Percentiles rank a stretch among this genome's conserved stretches.
These are phyloP conservation scores for Rhizopogon sp. DNA, from an alignment of 768 basidiomycete species.

Conservation along the genomic window DNA sequence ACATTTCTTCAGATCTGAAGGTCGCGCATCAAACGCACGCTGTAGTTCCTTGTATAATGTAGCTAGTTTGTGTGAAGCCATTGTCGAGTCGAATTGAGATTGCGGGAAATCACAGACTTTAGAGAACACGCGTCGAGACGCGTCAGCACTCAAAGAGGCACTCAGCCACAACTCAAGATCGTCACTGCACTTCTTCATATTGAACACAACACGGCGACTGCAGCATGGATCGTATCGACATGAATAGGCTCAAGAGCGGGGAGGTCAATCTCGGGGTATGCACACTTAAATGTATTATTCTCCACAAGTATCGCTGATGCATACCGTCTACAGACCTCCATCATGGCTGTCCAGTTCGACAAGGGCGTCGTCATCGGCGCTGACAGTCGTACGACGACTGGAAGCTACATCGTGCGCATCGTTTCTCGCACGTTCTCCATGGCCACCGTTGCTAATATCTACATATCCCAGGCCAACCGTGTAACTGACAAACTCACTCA, in stretches of 20 bases:
- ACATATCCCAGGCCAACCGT: slow-evolving; percentile 72
- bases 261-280: slow-evolving; percentile 96
- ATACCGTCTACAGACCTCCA: slow-evolving; percentile 69
- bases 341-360: slow-evolving; percentile 98
- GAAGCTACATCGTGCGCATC: slow-evolving; percentile 82
- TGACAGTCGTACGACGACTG: slow-evolving; percentile 95
- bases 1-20: slow-evolving; percentile 65
- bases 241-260: slow-evolving; percentile 84
- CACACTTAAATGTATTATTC: slow-evolving; percentile 10
- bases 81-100: slow-evolving; percentile 17
- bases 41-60: slow-evolving; percentile 62
- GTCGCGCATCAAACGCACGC: slow-evolving; percentile 58
- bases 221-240: slow-evolving; percentile 68
- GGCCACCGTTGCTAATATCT: slow-evolving; percentile 1
- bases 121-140: slow-evolving; percentile 40
- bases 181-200: slow-evolving; percentile 9
- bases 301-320: neutral
- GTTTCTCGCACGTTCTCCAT: neutral
- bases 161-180: slow-evolving; percentile 17
- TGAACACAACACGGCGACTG: slow-evolving; percentile 6
- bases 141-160: slow-evolving; percentile 36
- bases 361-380: slow-evolving; percentile 95
- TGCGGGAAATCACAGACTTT: neutral
- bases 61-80: slow-evolving; percentile 52
- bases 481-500: slow-evolving; percentile 98